Evolutionary conservation across 2,329 filamentous ascomycete species (phyloP).

Genomic region (Phaeosphaeria sp.): DNA sequence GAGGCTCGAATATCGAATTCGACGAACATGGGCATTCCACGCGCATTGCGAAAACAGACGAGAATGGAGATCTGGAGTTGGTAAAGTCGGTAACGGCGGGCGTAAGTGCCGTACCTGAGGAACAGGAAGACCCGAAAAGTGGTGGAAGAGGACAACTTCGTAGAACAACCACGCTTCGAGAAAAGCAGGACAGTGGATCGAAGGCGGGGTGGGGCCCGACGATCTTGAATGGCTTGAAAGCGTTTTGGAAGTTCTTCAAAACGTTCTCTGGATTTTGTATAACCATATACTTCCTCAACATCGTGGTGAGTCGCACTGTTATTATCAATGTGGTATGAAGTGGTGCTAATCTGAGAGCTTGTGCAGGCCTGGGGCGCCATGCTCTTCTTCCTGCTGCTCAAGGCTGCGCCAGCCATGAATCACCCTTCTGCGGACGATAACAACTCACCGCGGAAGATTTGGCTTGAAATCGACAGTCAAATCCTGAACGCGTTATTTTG

Average conservation of each 20-base stretch:
- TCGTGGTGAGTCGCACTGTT: conserved; percentile 58
- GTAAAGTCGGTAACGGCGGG: conserved; percentile 13
- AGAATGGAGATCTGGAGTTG: conserved; percentile 13
- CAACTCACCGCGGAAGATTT: conserved; percentile 74
- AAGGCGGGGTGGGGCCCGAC: conserved; percentile 61
- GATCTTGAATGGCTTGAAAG: conserved; percentile 62
- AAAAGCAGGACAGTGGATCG: conserved; percentile 16
- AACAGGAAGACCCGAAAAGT: not conserved
- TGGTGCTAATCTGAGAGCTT: not conserved
- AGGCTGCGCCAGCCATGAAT: conserved; percentile 78
- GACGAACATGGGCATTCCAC: conserved; percentile 21
- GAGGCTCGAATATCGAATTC: conserved; percentile 27
- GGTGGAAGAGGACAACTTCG: not conserved
- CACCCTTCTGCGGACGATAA: conserved; percentile 72
- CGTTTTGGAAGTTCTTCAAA: conserved; percentile 74
- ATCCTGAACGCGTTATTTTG: conserved; percentile 86
- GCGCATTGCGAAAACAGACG: conserved; percentile 19
- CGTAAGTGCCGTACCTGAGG: not conserved
- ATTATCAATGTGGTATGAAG: not conserved
- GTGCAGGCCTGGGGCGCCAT: conserved; percentile 79
- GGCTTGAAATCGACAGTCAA: conserved; percentile 85
- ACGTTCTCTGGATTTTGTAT: conserved; percentile 80
- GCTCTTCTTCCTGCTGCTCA: conserved; percentile 83
- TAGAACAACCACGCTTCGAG: conserved; percentile 29
- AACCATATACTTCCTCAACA: conserved; percentile 78